A percentile compares a stretch with the other conserved stretches of the same genome.
Conservation (phyloP, 768 basidiomycete genomes). For the Grammothele lineata region DNA sequence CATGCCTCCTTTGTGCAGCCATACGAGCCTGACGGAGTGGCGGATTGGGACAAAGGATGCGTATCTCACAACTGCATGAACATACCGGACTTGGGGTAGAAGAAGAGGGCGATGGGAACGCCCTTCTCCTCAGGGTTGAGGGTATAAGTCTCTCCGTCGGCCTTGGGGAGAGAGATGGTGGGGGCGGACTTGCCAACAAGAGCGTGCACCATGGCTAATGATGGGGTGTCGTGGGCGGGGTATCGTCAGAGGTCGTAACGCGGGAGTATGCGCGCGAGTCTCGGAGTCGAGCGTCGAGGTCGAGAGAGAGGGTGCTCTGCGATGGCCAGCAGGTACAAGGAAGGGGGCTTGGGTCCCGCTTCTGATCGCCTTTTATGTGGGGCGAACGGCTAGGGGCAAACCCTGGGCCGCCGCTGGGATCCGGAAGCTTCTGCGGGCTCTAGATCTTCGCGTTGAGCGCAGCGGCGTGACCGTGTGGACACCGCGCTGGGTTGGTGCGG, state of each 20-base stretch:
- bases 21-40: constrained; percentile 56
- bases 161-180: constrained; percentile 56
- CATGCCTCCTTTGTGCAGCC: constrained; percentile 84
- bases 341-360: no score
- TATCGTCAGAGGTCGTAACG: constrained; percentile 4
- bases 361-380: no score
- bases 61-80: no score
- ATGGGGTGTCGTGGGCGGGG: not conserved
- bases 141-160: constrained; percentile 56
- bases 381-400: no score
- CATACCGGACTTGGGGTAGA: constrained; percentile 70
- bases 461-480: no score
- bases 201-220: constrained; percentile 27
- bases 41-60: no score
- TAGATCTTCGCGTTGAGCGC: no score
- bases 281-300: not conserved
- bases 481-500: no score
- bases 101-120: constrained; percentile 69
- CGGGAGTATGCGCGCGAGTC: not conserved
- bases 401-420: no score
- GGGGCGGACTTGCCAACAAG: constrained; percentile 68
- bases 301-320: no score
- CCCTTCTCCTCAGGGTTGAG: constrained; percentile 55
- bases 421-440: no score
- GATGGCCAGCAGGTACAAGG: no score